phyloP scores from a whole-genome alignment of 805 yeast species.

The Kockiozyma suomiensis region DNA sequence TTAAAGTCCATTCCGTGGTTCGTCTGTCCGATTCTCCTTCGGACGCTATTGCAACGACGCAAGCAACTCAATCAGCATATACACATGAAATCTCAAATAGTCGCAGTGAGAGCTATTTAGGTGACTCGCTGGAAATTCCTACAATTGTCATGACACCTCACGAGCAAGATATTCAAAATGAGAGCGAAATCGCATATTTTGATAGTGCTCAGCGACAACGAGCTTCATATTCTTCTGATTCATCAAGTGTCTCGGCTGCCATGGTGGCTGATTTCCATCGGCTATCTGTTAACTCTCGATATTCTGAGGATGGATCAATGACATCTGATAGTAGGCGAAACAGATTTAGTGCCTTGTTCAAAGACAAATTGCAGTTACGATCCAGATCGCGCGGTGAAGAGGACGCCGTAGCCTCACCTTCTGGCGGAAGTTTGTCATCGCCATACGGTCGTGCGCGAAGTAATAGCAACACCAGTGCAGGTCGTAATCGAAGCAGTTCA shows the following conservation, averaged over 20 bases:
- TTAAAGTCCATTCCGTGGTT: constrained; percentile 8
- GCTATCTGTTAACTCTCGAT: not conserved
- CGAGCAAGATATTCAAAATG: not conserved
- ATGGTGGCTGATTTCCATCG: not conserved
- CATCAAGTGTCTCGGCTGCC: not conserved
- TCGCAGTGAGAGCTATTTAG: not conserved
- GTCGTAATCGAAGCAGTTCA: not conserved
- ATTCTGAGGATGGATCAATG: not conserved
- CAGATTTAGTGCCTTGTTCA: constrained; percentile 8
- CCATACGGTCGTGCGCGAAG: constrained; percentile 9
- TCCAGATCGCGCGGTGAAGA: constrained; percentile 2
- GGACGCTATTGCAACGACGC: not conserved
- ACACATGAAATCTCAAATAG: too few relatives aligned
- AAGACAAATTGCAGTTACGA: not conserved
- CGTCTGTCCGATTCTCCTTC: not conserved
- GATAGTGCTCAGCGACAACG: too few relatives aligned
- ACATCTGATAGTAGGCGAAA: not conserved
- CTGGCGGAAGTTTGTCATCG: constrained; percentile 7
- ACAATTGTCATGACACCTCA: constrained; percentile 4
- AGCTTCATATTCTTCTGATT: not conserved
- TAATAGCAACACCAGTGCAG: not conserved
- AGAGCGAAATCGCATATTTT: not conserved
- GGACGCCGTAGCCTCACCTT: constrained; percentile 4
- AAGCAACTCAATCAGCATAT: not conserved
- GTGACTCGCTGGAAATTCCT: not conserved